phyloP scores from a whole-genome alignment of 768 basidiomycete genomes.

The Pleurotus citrinopileatus region DNA sequence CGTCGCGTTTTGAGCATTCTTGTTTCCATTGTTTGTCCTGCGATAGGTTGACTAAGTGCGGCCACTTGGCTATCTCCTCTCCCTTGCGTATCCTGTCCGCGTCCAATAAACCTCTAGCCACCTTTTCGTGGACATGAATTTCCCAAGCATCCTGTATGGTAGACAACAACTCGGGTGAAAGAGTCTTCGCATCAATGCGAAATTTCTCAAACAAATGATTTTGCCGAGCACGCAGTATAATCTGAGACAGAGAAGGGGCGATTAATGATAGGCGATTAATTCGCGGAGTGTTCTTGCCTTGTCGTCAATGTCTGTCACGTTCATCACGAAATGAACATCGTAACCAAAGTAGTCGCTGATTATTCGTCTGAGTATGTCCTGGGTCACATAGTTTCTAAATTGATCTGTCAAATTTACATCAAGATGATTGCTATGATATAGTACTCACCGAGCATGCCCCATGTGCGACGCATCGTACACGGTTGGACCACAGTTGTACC shows the following conservation, averaged over 20 bases:
- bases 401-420: constrained; percentile 1
- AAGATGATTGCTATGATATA: constrained; percentile 1
- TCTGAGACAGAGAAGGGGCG: constrained; percentile 46
- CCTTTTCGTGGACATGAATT: constrained; percentile 56
- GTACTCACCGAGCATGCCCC: constrained; percentile 89
- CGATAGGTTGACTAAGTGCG: constrained; percentile 40
- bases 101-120: constrained; percentile 62
- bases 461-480: constrained; percentile 98
- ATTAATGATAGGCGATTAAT: constrained; percentile 19
- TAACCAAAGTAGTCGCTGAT: constrained; percentile 96
- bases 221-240: constrained; percentile 88
- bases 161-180: constrained; percentile 58
- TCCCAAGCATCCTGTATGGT: constrained; percentile 64
- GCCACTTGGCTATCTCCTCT: constrained; percentile 53
- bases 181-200: constrained; percentile 44
- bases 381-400: constrained; percentile 90
- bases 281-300: constrained; percentile 56
- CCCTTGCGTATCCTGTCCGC: constrained; percentile 40
- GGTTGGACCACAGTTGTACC: constrained; percentile 99
- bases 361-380: constrained; percentile 88
- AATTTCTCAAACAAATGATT: constrained; percentile 68
- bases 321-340: constrained; percentile 98
- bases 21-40: constrained; percentile 63
- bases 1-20: constrained; percentile 73
- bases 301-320: constrained; percentile 99